phyloP scores from a whole-genome alignment of 2,329 filamentous ascomycete genomes.

The Microdochium paspali region DNA sequence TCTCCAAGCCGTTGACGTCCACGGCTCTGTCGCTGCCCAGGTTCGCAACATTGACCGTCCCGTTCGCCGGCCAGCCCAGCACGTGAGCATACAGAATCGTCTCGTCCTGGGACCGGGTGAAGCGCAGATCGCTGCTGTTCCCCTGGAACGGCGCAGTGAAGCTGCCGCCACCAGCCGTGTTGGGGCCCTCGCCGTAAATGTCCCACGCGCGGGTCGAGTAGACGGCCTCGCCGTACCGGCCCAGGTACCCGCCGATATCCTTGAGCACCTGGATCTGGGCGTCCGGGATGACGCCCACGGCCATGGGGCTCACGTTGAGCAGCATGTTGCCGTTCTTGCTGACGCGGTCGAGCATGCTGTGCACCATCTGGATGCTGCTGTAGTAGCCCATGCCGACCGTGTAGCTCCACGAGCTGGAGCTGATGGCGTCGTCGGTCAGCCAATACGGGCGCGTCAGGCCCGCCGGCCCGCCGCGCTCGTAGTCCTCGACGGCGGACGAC shows the following conservation, averaged over 20 bases:
- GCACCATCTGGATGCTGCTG: constrained; percentile 4
- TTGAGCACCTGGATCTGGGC: constrained; percentile 5
- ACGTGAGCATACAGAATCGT: constrained; percentile 5
- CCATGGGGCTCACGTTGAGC: not conserved
- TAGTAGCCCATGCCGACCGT: constrained; percentile 8
- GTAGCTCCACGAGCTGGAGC: constrained; percentile 7
- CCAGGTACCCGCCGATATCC: constrained; percentile 5
- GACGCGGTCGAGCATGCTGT: not conserved
- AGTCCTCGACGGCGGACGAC: constrained; percentile 8
- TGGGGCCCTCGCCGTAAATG: constrained; percentile 8
- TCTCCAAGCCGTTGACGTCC: not conserved
- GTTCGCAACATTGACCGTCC: constrained; percentile 1
- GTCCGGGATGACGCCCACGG: not conserved
- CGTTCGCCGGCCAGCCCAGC: constrained; percentile 5
- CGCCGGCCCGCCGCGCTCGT: constrained; percentile 7
- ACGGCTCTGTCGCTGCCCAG: constrained; percentile 2
- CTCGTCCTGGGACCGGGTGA: constrained; percentile 5
- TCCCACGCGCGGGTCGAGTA: constrained; percentile 7
- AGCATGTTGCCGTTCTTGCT: not conserved
- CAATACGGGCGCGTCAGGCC: constrained; percentile 7
- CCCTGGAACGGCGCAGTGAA: constrained; percentile 7
- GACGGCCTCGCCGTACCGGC: constrained; percentile 5
- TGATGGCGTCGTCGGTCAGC: constrained; percentile 9
- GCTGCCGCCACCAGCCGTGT: constrained; percentile 6
- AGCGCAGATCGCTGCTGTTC: constrained; percentile 7